Base-by-base conservation (phyloP, 306 rosid genomes). In the Glycine latifolia region DNA sequence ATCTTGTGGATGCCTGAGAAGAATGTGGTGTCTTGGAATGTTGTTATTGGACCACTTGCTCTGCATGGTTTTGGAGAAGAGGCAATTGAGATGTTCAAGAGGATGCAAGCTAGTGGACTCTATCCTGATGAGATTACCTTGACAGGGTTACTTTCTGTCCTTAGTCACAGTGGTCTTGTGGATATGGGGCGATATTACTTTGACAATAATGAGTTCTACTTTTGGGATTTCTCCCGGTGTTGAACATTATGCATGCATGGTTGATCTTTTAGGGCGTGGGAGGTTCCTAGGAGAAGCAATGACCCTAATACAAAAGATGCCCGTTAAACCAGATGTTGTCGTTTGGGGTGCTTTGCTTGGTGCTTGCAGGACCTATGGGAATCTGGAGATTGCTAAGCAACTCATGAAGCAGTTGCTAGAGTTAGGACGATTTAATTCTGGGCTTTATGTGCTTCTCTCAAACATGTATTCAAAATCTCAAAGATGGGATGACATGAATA, bases 331-430 rank as follows among this genome's bases (percentile, higher is more conserved):
- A 0, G 97, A 94, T 71, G 87, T 86, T 10, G 94, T 94, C 8
- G 86, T 90, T 53, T 91, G 88, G 93, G 92, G 97, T 47, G 92
- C 95, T 77, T 81, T 91, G 84, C 97, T 94, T 13, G 87, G 98
- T 84, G 95, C 95, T 83, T 94, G 94, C 85, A 86, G 90, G 79
- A 89, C 85, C 74, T 80, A 87, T 17, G 89, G 97, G 43, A 86
- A 86, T 55, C 71, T 89, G 43, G 85, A 86, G 67, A 79, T 91
- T 50, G 91, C 88, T 54, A 89, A 82, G 89, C 89, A 76, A 74
- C 88, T 94, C 71, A 83, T 90, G 59, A 94, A 91, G 86, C 97
- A 91, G 58, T 63, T 94, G 66, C 72, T 90, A 66, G 95, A 90
- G 83, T 63, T 90, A 76, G 91, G 87, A 71, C 74, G 85, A 68